These are phyloP conservation scores for Pseudozyma hubeiensis DNA, from an alignment of 1,284 basidiomycete genomes.

Conservation along the genomic window DNA sequence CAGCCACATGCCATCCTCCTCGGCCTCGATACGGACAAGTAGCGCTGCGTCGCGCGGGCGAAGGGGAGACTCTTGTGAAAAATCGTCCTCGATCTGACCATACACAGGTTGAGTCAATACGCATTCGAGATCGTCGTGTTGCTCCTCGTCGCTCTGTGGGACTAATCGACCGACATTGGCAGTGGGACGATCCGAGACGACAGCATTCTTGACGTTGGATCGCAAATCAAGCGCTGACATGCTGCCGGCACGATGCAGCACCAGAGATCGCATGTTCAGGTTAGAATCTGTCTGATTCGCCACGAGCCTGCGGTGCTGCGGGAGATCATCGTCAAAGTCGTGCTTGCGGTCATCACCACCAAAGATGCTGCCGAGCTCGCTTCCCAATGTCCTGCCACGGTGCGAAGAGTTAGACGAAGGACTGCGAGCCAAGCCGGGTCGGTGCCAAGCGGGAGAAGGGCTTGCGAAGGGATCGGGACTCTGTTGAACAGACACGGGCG, in stretches of 20 bases:
- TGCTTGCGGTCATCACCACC: slow-evolving; percentile 50
- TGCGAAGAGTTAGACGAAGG: slow-evolving; percentile 20
- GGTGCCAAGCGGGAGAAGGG: slow-evolving; percentile 5
- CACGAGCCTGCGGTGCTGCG: slow-evolving; percentile 23
- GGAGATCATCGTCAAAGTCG: slow-evolving; percentile 43
- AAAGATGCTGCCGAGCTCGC: slow-evolving; percentile 62
- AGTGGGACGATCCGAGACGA: slow-evolving; percentile 37
- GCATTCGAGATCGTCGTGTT: slow-evolving; percentile 47
- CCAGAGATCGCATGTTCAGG: slow-evolving; percentile 13
- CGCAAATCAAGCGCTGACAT: slow-evolving; percentile 5
- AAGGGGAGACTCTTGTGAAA: slow-evolving; percentile 18
- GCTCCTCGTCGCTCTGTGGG: slow-evolving; percentile 31
- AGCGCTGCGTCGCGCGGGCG: slow-evolving; percentile 34
- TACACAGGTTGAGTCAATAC: slow-evolving; percentile 30
- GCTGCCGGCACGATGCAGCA: slow-evolving; percentile 5
- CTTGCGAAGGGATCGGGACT: slow-evolving; percentile 20
- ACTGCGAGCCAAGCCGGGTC: slow-evolving; percentile 3
- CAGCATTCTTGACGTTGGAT: background rate
- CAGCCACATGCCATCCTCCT: slow-evolving; percentile 39
- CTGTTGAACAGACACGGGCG: background rate
- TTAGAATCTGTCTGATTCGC: background rate
- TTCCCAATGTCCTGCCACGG: slow-evolving; percentile 50
- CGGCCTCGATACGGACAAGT: slow-evolving; percentile 28
- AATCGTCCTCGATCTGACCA: slow-evolving; percentile 17
- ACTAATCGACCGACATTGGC: slow-evolving; percentile 39